phyloP scores from a whole-genome alignment of 768 basidiomycete genomes.

The Chalciporus chontae region DNA sequence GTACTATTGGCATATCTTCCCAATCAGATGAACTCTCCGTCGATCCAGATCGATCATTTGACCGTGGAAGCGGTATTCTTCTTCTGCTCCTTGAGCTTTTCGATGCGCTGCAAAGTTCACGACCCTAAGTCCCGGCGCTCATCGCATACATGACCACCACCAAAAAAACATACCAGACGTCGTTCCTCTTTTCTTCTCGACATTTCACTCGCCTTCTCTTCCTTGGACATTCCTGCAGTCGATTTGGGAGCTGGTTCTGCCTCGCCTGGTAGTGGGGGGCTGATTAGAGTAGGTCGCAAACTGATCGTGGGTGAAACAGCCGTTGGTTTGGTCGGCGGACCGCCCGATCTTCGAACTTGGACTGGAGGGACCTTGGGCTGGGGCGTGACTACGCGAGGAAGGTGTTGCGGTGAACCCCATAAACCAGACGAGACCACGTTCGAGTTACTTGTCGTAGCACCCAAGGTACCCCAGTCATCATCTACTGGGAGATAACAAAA shows the following conservation, averaged over 20 bases:
- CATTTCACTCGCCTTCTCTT: slow-evolving; percentile 94
- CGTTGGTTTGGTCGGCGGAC: slow-evolving; percentile 1
- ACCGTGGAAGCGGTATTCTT: slow-evolving; percentile 36
- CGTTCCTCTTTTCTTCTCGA: slow-evolving; percentile 88
- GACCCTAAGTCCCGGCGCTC: not conserved
- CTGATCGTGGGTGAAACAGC: slow-evolving; percentile 13
- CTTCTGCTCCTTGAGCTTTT: slow-evolving; percentile 79
- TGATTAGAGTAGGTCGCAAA: slow-evolving; percentile 23
- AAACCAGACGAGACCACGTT: slow-evolving; percentile 2
- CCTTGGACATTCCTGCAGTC: slow-evolving; percentile 64
- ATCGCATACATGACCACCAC: not conserved
- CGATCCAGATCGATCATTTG: not conserved
- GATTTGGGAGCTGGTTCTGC: slow-evolving; percentile 21
- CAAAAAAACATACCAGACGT: slow-evolving; percentile 64
- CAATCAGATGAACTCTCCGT: too few relatives aligned
- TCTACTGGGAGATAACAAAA: slow-evolving; percentile 1
- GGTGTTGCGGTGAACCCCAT: slow-evolving; percentile 19
- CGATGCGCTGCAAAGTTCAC: slow-evolving; percentile 55
- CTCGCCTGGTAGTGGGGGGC: slow-evolving; percentile 11
- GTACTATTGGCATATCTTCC: too few relatives aligned
- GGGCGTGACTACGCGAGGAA: slow-evolving; percentile 19
- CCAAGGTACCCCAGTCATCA: slow-evolving; percentile 24
- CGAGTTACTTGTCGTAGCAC: slow-evolving; percentile 1
- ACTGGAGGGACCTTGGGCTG: slow-evolving; percentile 12
- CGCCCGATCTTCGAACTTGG: slow-evolving; percentile 5